Conservation (phyloP, 495 filamentous ascomycete species). For the Penicillium macrosclerotiorum region DNA sequence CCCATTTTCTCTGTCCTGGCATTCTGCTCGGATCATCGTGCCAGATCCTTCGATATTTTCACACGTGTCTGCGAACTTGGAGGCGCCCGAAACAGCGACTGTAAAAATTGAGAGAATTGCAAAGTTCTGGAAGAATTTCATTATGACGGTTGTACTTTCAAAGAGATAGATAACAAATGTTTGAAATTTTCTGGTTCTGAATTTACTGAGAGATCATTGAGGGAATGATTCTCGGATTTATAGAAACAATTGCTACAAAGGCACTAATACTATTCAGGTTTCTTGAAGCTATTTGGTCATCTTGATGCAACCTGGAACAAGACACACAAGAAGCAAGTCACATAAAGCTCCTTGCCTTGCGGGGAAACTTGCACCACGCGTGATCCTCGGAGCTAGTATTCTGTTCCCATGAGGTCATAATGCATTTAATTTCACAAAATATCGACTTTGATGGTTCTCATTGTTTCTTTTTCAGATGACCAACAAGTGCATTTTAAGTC, state of each 20-base stretch:
- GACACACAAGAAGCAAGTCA: neutral
- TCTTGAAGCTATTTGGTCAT: neutral
- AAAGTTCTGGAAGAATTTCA: slow-evolving; percentile 21
- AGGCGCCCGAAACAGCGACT: slow-evolving; percentile 12
- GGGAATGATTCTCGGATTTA: neutral
- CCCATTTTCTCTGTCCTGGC: slow-evolving; percentile 15
- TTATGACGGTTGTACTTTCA: neutral
- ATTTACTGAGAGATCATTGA: neutral
- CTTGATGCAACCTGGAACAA: neutral
- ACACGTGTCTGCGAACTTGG: slow-evolving; percentile 22
- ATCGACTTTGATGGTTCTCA: too few species aligned
- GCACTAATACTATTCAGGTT: too few species aligned
- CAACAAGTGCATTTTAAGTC: too few species aligned
- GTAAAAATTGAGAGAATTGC: slow-evolving; percentile 15
- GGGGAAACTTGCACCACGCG: neutral
- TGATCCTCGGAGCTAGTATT: neutral
- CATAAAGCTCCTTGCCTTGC: slow-evolving; percentile 4
- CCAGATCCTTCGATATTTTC: slow-evolving; percentile 14
- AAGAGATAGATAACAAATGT: neutral
- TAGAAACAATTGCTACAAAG: too few species aligned
- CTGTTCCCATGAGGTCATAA: slow-evolving; percentile 7
- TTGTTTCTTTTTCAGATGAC: too few species aligned
- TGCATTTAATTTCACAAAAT: slow-evolving; percentile 6
- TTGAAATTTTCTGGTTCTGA: neutral
- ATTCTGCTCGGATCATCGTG: slow-evolving; percentile 12